These are phyloP conservation scores for Gastrodia elata DNA, from an alignment of 106 monocot species.

Conservation along the genomic window DNA sequence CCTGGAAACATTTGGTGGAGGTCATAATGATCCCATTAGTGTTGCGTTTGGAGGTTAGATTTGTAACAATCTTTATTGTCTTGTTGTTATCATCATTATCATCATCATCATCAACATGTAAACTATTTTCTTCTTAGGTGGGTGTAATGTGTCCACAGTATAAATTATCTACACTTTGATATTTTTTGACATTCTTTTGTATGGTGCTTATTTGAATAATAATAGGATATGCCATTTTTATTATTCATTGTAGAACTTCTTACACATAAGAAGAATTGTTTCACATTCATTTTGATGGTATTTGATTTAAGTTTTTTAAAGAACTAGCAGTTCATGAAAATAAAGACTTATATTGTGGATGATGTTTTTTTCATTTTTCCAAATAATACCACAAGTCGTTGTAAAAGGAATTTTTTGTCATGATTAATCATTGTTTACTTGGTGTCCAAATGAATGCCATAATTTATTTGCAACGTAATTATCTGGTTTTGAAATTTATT, in stretches of 20 bases:
- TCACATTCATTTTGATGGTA: background rate
- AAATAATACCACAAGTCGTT: background rate
- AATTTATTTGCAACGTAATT: background rate
- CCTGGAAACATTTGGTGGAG: constrained; percentile 89
- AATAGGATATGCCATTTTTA: constrained; percentile 2
- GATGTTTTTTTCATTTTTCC: background rate
- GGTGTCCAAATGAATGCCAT: background rate
- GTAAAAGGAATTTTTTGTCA: background rate
- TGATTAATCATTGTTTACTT: constrained; percentile 1
- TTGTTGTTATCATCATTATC: background rate
- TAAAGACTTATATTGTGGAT: background rate
- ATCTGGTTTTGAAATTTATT: background rate
- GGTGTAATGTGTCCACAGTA: background rate
- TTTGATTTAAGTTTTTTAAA: background rate
- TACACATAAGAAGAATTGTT: background rate
- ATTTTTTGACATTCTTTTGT: background rate
- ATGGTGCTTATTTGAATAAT: background rate
- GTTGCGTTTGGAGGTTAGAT: constrained; percentile 91
- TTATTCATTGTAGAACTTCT: background rate
- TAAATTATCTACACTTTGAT: background rate
- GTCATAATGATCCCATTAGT: constrained; percentile 93
- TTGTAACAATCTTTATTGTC: background rate
- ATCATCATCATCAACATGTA: too few relatives aligned
- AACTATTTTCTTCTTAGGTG: background rate
- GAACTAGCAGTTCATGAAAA: background rate